Percentiles rank a stretch among this genome's conserved stretches.
Evolutionary conservation across 371 early-diverging fungal species (phyloP).

Genomic region (Mucor lusitanicus): DNA sequence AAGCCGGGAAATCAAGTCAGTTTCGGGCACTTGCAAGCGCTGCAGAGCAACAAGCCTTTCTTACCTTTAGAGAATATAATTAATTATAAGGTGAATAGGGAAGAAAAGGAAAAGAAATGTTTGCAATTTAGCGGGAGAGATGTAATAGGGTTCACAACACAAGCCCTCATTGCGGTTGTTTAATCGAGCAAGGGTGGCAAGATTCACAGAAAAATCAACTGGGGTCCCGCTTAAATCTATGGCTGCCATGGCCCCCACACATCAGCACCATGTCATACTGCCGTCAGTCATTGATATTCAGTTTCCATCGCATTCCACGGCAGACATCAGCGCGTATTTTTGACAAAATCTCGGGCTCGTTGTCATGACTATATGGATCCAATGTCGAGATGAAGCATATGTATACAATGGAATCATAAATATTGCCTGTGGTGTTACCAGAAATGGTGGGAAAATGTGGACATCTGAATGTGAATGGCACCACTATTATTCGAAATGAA

Average conservation of each 20-base stretch:
- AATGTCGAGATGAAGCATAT: background rate
- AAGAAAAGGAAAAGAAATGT: constrained; percentile 7
- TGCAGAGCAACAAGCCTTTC: background rate
- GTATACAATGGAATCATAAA: background rate
- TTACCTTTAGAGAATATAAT: constrained; percentile 10
- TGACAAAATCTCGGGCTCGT: background rate
- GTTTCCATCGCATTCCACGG: background rate
- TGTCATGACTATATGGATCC: background rate
- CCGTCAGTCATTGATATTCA: background rate
- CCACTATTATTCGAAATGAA: background rate
- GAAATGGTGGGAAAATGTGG: background rate
- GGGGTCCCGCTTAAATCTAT: constrained; percentile 1
- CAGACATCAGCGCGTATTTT: background rate
- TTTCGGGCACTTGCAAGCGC: background rate
- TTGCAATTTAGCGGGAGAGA: constrained; percentile 7
- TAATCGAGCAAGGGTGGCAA: background rate
- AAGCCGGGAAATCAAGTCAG: background rate
- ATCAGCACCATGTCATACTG: background rate
- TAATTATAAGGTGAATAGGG: constrained; percentile 4
- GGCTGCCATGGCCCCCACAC: background rate
- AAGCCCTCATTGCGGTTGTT: background rate
- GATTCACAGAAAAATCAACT: background rate
- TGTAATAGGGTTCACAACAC: background rate
- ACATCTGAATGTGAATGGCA: background rate
- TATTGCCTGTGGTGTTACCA: background rate